Base-by-base conservation (phyloP, 2,329 filamentous ascomycete genomes). In the Tolypocladium sp. region DNA sequence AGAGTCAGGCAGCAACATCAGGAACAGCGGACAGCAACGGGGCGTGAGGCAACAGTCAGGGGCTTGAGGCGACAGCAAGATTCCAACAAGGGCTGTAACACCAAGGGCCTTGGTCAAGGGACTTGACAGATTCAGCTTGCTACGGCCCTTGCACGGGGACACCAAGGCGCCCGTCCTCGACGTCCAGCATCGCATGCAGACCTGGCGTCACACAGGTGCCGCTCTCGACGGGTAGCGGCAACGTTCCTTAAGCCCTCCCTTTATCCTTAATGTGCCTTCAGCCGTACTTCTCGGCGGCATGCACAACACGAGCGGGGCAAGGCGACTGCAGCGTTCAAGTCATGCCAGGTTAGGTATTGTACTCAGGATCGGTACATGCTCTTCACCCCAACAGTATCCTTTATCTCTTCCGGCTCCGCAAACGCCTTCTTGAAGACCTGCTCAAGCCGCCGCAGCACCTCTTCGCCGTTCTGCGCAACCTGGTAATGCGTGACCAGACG, bases 381-480 rank as follows among this genome's bases (percentile, higher is more conserved):
- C 42, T 55, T 56, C 22, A 38, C 57, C 17, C 46, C 56, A 9
- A 35, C 20, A 13, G 30, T n/a, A 7, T 27, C 20, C 37, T 46
- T 10, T 20, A 57, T 17, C 30, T 51, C 52, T 27, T 60, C 58
- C 6, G 58, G 40, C 51, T 67, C 66, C 2, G 63, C 59, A 42
- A 76, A 65, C 17, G 74, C 66, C 59, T 66, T 66, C 38, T 65
- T 63, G 63, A 90, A 88, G 6, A 87, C 76, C 56, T 75, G 73
- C 60, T 82, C 80, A 38, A 90, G 70, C 58, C 77, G 76, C 30
- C 74, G 69, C 53, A 92, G 74, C 2, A 87, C 83, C 64, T 85
- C 82, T 1, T 86, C 82, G 4, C 73, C 73, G 62, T 80, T 80
- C 69, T 81, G 74, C 20, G 84, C 85, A 63, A 90, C 86, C 77